Conservation (phyloP, 2,329 filamentous ascomycete species). For the Rhynchosporium secalis region DNA sequence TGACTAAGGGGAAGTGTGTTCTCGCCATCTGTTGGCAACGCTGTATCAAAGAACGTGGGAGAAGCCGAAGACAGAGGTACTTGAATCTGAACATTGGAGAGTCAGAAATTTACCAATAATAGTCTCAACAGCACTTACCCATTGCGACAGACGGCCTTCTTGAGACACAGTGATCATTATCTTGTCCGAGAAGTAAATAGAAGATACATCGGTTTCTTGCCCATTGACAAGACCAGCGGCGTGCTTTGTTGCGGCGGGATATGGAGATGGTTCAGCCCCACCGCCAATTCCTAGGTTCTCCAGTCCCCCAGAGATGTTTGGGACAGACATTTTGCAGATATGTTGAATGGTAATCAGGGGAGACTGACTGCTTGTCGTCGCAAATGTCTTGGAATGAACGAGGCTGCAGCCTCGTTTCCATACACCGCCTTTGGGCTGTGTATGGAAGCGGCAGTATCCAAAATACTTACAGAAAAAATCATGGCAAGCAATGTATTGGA, state of each 20-base stretch:
- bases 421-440: slow-evolving; percentile 18
- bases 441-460: slow-evolving; percentile 5
- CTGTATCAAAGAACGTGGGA: slow-evolving; percentile 59
- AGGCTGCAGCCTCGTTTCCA: slow-evolving; percentile 27
- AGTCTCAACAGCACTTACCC: slow-evolving; percentile 58
- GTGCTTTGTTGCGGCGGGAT: slow-evolving; percentile 36
- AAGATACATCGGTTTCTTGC: slow-evolving; percentile 69
- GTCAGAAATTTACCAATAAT: neutral
- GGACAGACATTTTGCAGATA: slow-evolving; percentile 25
- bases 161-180: slow-evolving; percentile 89
- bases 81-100: slow-evolving; percentile 58
- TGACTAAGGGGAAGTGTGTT: slow-evolving; percentile 70
- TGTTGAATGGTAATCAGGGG: neutral
- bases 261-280: slow-evolving; percentile 29
- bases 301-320: slow-evolving; percentile 22
- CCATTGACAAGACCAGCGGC: slow-evolving; percentile 65
- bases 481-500: neutral
- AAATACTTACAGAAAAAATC: slow-evolving; percentile 11
- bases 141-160: slow-evolving; percentile 82
- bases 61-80: slow-evolving; percentile 72
- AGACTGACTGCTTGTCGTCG: neutral
- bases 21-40: slow-evolving; percentile 39
- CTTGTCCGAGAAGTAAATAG: slow-evolving; percentile 80
- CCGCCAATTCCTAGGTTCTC: slow-evolving; percentile 20
- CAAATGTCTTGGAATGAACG: neutral